These are phyloP conservation scores for Leccinum angustisporum DNA, from an alignment of 1,284 basidiomycete genomes.

Conservation along the genomic window DNA sequence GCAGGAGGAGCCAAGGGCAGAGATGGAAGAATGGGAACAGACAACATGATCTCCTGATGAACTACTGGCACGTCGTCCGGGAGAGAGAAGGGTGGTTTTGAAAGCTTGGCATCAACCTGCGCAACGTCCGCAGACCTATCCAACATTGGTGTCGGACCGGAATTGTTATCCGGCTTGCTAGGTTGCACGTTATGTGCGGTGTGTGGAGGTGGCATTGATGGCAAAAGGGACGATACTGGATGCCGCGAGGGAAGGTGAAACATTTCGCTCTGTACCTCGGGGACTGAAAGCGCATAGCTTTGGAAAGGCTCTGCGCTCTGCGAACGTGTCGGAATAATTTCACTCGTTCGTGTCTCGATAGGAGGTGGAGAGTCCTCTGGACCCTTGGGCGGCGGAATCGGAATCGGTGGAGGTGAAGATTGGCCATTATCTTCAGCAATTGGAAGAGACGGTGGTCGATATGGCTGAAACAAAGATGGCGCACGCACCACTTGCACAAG, in stretches of 20 bases:
- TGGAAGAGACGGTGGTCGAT: conserved; percentile 24
- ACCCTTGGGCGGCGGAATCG: conserved; percentile 30
- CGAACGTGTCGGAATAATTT: conserved; percentile 26
- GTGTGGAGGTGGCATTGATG: conserved; percentile 1
- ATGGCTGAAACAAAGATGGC: conserved; percentile 30
- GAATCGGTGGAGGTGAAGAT: conserved; percentile 31
- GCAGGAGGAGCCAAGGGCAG: conserved; percentile 11
- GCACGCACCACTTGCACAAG: conserved; percentile 11
- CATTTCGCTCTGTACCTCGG: conserved; percentile 28
- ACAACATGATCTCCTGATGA: conserved; percentile 15
- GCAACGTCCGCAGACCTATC: neutral
- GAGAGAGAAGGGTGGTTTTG: conserved; percentile 4
- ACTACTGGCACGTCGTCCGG: conserved; percentile 6
- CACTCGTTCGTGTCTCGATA: conserved; percentile 28
- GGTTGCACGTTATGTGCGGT: conserved; percentile 9
- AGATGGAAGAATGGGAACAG: conserved; percentile 9
- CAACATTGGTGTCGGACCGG: neutral
- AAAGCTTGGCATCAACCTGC: conserved; percentile 11
- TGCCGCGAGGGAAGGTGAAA: conserved; percentile 23
- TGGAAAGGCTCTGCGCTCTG: conserved; percentile 10
- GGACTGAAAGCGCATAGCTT: conserved; percentile 7
- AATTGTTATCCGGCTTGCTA: conserved; percentile 6
- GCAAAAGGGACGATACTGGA: neutral
- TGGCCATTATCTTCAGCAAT: conserved; percentile 18
- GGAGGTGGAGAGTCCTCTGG: conserved; percentile 23